Percentiles rank a stretch among this genome's conserved stretches.
These are phyloP conservation scores for Crithidia brevicula DNA, from an alignment of 208 protist genomes.

Conservation along the genomic window DNA sequence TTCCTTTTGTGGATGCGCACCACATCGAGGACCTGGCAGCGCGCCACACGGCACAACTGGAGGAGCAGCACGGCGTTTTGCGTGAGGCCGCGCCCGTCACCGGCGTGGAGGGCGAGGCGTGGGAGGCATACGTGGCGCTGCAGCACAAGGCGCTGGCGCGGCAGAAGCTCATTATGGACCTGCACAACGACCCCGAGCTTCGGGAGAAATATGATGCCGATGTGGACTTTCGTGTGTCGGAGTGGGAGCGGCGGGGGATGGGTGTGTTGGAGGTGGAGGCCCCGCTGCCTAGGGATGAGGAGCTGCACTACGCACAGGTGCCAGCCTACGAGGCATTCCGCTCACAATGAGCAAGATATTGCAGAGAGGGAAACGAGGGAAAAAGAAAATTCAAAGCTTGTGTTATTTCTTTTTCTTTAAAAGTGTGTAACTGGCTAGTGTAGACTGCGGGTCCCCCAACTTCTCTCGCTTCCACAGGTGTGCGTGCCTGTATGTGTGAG, in stretches of 20 bases:
- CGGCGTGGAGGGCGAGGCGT: constrained; percentile 85
- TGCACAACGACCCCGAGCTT: constrained; percentile 69
- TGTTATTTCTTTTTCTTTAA: not conserved
- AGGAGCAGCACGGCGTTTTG: constrained; percentile 63
- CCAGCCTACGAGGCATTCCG: constrained; percentile 85
- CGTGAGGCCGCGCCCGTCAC: constrained; percentile 75
- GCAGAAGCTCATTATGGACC: constrained; percentile 83
- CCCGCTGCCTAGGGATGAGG: constrained; percentile 33
- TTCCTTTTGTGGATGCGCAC: constrained; percentile 73
- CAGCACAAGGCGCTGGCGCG: constrained; percentile 80
- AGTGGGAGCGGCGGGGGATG: constrained; percentile 73
- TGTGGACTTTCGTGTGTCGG: constrained; percentile 47
- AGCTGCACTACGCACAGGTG: constrained; percentile 78
- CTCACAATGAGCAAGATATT: too few species aligned
- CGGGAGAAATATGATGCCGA: constrained; percentile 57
- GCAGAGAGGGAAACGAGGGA: too few species aligned
- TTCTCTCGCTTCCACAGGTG: too few species aligned
- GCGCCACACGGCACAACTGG: constrained; percentile 38
- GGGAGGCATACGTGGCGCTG: constrained; percentile 83
- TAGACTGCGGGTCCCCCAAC: too few species aligned
- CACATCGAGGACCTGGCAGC: constrained; percentile 64
- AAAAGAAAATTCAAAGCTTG: too few species aligned
- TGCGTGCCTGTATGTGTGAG: constrained; percentile 7
- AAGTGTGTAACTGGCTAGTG: too few species aligned
- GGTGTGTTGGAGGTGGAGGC: constrained; percentile 54